Conservation (phyloP, 495 filamentous ascomycete genomes). For the Penicillium alfredii region DNA sequence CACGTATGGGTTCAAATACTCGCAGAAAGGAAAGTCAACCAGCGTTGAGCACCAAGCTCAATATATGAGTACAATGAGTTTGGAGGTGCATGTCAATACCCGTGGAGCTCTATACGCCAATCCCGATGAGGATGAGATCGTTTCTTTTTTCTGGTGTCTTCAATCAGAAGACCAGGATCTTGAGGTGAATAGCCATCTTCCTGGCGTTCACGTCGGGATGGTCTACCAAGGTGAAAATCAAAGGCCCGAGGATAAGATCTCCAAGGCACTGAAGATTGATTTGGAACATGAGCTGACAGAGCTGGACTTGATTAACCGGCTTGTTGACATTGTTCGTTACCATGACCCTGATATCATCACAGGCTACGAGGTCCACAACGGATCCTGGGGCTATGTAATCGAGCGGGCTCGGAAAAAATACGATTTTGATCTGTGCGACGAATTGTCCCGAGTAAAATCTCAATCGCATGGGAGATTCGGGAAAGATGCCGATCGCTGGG, state of each 20-base stretch:
- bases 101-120: constrained; percentile 74
- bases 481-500: constrained; percentile 84
- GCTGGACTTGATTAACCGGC: constrained; percentile 71
- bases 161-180: constrained; percentile 61
- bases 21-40: constrained; percentile 67
- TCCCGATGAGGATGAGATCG: constrained; percentile 85
- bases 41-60: constrained; percentile 81
- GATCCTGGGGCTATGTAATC: constrained; percentile 92
- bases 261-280: constrained; percentile 46
- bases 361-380: constrained; percentile 90
- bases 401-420: constrained; percentile 82
- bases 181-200: constrained; percentile 46
- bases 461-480: constrained; percentile 76
- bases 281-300: constrained; percentile 72
- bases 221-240: constrained; percentile 35
- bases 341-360: constrained; percentile 91
- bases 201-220: constrained; percentile 55
- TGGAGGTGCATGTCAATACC: constrained; percentile 94
- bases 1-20: constrained; percentile 78
- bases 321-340: constrained; percentile 79
- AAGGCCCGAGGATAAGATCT: constrained; percentile 46
- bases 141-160: constrained; percentile 85
- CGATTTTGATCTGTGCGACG: constrained; percentile 83
- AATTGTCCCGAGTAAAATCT: constrained; percentile 81
- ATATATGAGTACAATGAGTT: constrained; percentile 94